Evolutionary conservation across 305 asterid genomes (phyloP).

Genomic region (Solanum chacoense): DNA sequence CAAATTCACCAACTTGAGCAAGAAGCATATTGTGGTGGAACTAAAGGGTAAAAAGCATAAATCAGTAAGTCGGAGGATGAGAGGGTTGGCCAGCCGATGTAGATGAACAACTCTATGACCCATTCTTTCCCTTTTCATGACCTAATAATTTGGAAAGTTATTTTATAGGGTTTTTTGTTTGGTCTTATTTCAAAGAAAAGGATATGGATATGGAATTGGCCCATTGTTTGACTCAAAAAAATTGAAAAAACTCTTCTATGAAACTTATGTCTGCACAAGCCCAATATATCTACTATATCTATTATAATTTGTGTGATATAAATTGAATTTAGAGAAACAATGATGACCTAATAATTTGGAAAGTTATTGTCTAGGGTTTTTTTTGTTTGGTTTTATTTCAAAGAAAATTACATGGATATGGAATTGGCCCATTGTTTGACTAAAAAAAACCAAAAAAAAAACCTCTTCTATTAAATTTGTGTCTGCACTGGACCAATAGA

Average conservation of each 20-base stretch:
- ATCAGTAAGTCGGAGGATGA: conserved; percentile 32
- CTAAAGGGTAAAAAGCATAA: conserved; percentile 55
- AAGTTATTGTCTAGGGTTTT: neutral
- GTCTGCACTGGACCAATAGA: neutral
- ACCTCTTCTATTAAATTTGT: neutral
- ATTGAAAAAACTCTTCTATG: neutral
- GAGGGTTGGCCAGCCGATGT: neutral
- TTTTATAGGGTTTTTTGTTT: neutral
- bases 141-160: neutral
- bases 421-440: neutral
- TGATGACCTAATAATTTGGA: neutral
- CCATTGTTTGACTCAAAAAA: neutral
- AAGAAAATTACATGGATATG: neutral
- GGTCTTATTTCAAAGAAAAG: neutral
- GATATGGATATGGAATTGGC: neutral
- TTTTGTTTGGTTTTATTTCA: neutral
- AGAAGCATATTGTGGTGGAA: conserved; percentile 58
- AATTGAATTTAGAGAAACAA: neutral
- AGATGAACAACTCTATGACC: neutral
- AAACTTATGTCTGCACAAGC: neutral
- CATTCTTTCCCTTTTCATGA: neutral
- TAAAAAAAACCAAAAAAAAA: neutral
- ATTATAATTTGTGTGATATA: neutral
- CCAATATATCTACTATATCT: neutral
- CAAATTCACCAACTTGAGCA: conserved; percentile 77